Evolutionary conservation across 208 protist genomes (phyloP).

Genomic region (Crithidia bombi): DNA sequence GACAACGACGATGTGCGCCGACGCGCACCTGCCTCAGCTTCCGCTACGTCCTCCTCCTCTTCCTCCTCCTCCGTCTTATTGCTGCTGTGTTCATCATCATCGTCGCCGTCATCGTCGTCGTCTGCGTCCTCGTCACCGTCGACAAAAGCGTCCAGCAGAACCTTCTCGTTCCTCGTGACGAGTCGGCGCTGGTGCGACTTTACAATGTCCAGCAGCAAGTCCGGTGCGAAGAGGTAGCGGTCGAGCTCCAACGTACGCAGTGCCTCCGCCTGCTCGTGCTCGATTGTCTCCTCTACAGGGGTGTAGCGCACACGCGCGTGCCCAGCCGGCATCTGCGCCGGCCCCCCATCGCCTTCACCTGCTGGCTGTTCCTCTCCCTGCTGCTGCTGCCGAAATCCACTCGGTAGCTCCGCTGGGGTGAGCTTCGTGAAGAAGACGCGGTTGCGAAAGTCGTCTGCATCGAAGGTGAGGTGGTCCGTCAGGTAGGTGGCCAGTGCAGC

Average conservation of each 20-base stretch:
- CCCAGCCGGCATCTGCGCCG: background rate
- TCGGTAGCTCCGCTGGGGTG: constrained; percentile 7
- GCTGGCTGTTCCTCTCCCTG: background rate
- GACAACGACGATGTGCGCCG: background rate
- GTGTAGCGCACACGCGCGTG: constrained; percentile 21
- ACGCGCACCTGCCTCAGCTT: background rate
- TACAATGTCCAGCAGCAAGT: constrained; percentile 81
- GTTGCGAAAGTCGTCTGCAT: constrained; percentile 74
- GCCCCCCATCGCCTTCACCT: background rate
- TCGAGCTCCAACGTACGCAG: constrained; percentile 75
- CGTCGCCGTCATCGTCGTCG: constrained; percentile 17
- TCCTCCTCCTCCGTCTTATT: background rate
- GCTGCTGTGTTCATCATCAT: constrained; percentile 17
- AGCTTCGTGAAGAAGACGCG: constrained; percentile 77
- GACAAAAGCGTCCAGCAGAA: constrained; percentile 75
- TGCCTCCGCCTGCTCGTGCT: constrained; percentile 63
- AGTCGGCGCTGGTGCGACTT: constrained; percentile 76
- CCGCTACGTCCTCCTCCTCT: background rate
- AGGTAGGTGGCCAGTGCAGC: constrained; percentile 61
- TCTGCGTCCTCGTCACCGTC: constrained; percentile 50
- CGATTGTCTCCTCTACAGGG: constrained; percentile 53
- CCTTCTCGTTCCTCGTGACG: constrained; percentile 64
- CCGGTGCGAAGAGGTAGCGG: constrained; percentile 82
- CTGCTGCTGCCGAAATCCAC: constrained; percentile 17
- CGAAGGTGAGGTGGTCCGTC: constrained; percentile 52